These are phyloP conservation scores for Claviceps arundinis DNA, from an alignment of 2,329 filamentous ascomycete species.

Conservation along the genomic window DNA sequence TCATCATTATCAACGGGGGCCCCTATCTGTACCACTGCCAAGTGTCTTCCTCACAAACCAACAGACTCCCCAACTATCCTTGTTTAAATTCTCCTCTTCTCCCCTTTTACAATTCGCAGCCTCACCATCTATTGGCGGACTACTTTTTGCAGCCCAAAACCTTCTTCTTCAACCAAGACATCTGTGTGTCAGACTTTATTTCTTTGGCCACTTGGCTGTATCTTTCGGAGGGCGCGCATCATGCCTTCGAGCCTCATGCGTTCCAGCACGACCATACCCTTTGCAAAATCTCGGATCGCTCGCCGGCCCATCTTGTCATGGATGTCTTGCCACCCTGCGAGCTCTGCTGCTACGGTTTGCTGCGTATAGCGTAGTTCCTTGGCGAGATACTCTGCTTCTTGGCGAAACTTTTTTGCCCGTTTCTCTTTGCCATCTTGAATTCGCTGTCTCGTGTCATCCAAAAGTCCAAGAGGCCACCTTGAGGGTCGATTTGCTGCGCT, in stretches of 20 bases:
- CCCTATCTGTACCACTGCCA: too few species aligned
- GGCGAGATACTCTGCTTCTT: slow-evolving; percentile 61
- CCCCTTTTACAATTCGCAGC: too few species aligned
- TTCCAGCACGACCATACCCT: slow-evolving; percentile 68
- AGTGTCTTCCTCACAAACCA: too few species aligned
- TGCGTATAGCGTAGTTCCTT: slow-evolving; percentile 83
- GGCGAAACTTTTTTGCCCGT: slow-evolving; percentile 55
- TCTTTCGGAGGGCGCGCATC: slow-evolving; percentile 59
- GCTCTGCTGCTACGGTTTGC: slow-evolving; percentile 78
- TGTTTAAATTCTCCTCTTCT: too few species aligned
- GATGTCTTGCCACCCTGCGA: slow-evolving; percentile 89
- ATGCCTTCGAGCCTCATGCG: slow-evolving; percentile 67
- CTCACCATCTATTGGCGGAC: too few species aligned
- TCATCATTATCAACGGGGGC: too few species aligned
- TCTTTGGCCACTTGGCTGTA: slow-evolving; percentile 15
- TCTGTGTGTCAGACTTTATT: neutral
- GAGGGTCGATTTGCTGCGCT: slow-evolving; percentile 61
- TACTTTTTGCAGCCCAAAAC: too few species aligned
- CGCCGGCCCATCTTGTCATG: slow-evolving; percentile 64
- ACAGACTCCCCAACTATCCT: too few species aligned
- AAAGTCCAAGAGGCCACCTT: slow-evolving; percentile 65
- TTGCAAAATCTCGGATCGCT: slow-evolving; percentile 64
- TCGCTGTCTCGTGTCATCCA: slow-evolving; percentile 78
- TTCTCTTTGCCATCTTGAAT: slow-evolving; percentile 75
- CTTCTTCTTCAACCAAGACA: too few species aligned